These are phyloP conservation scores for Mycena albidolilacea DNA, from an alignment of 768 basidiomycete species.

Conservation along the genomic window DNA sequence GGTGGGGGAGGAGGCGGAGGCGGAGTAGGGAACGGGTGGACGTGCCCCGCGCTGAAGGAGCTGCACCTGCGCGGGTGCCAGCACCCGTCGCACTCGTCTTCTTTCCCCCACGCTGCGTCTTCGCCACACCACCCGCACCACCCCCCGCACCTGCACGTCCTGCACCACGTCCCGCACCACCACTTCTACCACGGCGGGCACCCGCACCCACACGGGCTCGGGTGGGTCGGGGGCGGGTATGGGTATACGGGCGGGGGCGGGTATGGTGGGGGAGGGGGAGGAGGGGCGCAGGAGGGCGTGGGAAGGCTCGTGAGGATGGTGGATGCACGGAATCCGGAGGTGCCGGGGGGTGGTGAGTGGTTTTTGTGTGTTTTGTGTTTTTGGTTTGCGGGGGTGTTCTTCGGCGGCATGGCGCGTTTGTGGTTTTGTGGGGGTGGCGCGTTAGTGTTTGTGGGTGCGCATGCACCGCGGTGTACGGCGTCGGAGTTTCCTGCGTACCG, in stretches of 20 bases:
- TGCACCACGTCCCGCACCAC: no score
- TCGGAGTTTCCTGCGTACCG: no score
- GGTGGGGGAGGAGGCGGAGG: not conserved
- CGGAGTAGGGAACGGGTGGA: constrained; percentile 58
- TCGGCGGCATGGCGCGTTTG: no score
- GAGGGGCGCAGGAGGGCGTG: constrained; percentile 64
- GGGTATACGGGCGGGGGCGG: no score
- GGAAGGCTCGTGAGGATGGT: constrained; percentile 80
- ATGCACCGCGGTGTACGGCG: no score
- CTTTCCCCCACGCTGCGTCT: not conserved
- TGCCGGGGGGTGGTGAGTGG: no score
- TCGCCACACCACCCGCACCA: not conserved
- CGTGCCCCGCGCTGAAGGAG: constrained; percentile 73
- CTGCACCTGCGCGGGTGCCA: constrained; percentile 78
- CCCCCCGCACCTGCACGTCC: constrained; percentile 35
- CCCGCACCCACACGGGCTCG: not conserved
- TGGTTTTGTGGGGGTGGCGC: no score
- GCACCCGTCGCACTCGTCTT: constrained; percentile 33
- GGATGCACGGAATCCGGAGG: constrained; percentile 77
- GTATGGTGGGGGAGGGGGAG: not conserved
- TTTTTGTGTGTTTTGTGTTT: no score
- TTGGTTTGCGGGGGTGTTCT: no score
- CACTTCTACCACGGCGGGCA: not conserved
- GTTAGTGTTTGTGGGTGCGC: no score
- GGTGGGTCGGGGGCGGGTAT: no score